These are phyloP conservation scores for Nakazawaea wyomingensis DNA, from an alignment of 805 yeast genomes.

Conservation along the genomic window DNA sequence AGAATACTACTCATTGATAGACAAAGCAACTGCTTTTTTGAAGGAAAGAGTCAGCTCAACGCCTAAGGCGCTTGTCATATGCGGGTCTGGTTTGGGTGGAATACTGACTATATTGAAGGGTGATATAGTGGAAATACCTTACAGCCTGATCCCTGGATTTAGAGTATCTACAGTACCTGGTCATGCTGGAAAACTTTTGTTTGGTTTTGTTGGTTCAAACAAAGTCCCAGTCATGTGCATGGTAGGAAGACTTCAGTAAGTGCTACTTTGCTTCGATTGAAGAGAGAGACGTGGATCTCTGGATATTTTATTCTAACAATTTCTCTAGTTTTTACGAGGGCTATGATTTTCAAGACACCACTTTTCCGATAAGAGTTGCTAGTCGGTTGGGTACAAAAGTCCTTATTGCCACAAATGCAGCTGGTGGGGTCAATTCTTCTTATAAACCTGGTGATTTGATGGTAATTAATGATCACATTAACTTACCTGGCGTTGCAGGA, in stretches of 20 bases:
- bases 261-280: no score
- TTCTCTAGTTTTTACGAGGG: conserved; percentile 84
- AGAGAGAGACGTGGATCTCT: no score
- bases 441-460: conserved; percentile 84
- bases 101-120: conserved; percentile 51
- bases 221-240: conserved; percentile 81
- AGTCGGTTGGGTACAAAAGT: conserved; percentile 53
- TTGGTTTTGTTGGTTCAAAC: conserved; percentile 68
- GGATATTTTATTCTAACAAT: no score
- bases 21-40: conserved; percentile 5
- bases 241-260: conserved; percentile 82
- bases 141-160: conserved; percentile 74
- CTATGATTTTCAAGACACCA: conserved; percentile 71
- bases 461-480: conserved; percentile 86
- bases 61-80: conserved; percentile 74
- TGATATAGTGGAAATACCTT: conserved; percentile 48
- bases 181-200: conserved; percentile 76
- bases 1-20: conserved; percentile 5
- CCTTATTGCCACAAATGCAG: conserved; percentile 89
- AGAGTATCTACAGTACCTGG: conserved; percentile 81
- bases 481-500: conserved; percentile 88
- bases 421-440: conserved; percentile 74
- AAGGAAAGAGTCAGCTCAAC: not conserved
- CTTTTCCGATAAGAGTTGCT: conserved; percentile 80
- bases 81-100: conserved; percentile 95